These are phyloP conservation scores for Suillus sp. DNA, from an alignment of 768 basidiomycete species.

Conservation along the genomic window DNA sequence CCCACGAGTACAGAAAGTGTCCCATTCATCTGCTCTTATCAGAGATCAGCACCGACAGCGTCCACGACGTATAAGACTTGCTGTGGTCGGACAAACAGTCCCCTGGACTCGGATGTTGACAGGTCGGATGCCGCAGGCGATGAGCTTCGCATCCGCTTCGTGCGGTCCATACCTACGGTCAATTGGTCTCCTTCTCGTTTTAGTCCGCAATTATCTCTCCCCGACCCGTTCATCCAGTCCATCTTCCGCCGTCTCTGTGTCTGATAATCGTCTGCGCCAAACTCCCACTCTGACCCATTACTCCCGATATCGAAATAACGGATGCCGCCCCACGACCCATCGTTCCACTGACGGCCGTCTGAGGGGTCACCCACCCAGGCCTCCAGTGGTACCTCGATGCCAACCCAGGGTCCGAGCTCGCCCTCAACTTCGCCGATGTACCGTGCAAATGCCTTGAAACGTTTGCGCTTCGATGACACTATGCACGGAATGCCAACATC, in stretches of 20 bases:
- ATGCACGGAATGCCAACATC: slow-evolving; percentile 91
- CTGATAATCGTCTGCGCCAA: slow-evolving; percentile 51
- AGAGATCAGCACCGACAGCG: slow-evolving; percentile 70
- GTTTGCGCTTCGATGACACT: slow-evolving; percentile 77
- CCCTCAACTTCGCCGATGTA: slow-evolving; percentile 89
- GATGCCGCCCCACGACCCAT: slow-evolving; percentile 80
- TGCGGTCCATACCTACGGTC: slow-evolving; percentile 37
- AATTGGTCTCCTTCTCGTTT: slow-evolving; percentile 65
- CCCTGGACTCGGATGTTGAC: slow-evolving; percentile 63
- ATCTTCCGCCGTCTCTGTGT: slow-evolving; percentile 47
- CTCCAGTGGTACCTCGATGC: slow-evolving; percentile 80
- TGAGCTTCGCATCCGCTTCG: slow-evolving; percentile 65
- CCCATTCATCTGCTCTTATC: slow-evolving; percentile 21
- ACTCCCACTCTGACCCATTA: slow-evolving; percentile 63
- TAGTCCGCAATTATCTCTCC: slow-evolving; percentile 33
- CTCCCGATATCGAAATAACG: slow-evolving; percentile 80
- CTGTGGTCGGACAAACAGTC: slow-evolving; percentile 82
- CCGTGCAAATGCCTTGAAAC: slow-evolving; percentile 84
- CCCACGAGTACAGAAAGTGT: slow-evolving; percentile 1
- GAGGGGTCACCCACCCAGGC: slow-evolving; percentile 52
- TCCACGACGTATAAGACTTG: slow-evolving; percentile 88
- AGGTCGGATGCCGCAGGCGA: slow-evolving; percentile 66
- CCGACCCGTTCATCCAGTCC: slow-evolving; percentile 33
- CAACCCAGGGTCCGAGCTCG: slow-evolving; percentile 85
- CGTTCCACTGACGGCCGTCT: slow-evolving; percentile 80